Conservation (phyloP, 805 yeast genomes). For the Candida jianshihensis region DNA sequence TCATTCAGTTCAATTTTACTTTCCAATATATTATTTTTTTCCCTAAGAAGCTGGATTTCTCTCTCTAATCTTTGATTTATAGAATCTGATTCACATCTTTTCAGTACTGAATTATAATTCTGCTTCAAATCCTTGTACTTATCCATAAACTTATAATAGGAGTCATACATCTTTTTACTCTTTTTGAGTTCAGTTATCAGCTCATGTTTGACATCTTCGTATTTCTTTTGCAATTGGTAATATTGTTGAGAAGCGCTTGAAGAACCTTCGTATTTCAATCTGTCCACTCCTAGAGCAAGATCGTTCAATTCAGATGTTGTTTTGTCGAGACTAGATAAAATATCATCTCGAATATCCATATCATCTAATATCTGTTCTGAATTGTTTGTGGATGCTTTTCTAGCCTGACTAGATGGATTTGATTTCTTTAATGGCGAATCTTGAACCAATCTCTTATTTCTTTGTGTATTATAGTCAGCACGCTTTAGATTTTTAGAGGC, state of each 20-base stretch:
- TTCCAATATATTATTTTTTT: slow-evolving; percentile 9
- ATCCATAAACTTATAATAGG: slow-evolving; percentile 24
- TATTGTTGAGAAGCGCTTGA: slow-evolving; percentile 4
- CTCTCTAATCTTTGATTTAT: slow-evolving; percentile 7
- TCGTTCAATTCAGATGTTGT: slow-evolving; percentile 16
- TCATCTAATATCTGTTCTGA: too few species aligned
- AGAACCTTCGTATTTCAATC: slow-evolving; percentile 8
- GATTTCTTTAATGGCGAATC: neutral
- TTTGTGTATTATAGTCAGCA: slow-evolving; percentile 14
- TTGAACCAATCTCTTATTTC: slow-evolving; percentile 5
- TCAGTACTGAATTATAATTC: neutral
- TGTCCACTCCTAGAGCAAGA: slow-evolving; percentile 17
- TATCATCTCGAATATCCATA: too few species aligned
- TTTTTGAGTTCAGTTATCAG: slow-evolving; percentile 27
- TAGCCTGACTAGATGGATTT: too few species aligned
- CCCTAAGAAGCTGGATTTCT: slow-evolving; percentile 9
- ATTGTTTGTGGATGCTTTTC: too few species aligned
- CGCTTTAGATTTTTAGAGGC: slow-evolving; percentile 13
- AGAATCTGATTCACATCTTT: neutral
- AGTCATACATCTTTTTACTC: slow-evolving; percentile 28
- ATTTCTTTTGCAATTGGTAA: slow-evolving; percentile 15
- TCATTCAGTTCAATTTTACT: slow-evolving; percentile 15
- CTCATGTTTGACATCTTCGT: slow-evolving; percentile 23
- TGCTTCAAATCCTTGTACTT: slow-evolving; percentile 25
- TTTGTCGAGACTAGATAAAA: too few species aligned